Conservation (phyloP, 345 rosid genomes). For the Hibiscus mutabilis region DNA sequence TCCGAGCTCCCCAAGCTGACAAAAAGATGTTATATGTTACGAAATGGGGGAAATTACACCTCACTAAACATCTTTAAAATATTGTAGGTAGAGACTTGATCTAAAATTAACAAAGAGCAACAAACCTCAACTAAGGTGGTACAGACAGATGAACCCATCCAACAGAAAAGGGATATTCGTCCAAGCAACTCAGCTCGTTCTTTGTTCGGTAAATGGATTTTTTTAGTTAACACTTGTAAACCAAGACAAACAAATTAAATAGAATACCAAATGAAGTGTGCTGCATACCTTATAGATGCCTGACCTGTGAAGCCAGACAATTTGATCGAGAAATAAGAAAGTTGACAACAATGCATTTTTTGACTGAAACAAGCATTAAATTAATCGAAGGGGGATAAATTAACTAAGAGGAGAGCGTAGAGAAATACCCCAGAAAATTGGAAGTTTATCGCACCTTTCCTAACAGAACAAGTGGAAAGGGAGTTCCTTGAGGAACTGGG, state of each 20-base stretch:
- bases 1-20: conserved; percentile 77
- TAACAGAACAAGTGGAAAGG: conserved; percentile 74
- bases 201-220: conserved; percentile 51
- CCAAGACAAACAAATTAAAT: conserved; percentile 2
- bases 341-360: conserved; percentile 81
- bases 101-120: not conserved
- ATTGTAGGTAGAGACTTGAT: not conserved
- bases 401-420: not conserved
- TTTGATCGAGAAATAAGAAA: conserved; percentile 94
- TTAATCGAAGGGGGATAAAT: not conserved
- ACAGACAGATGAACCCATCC: conserved; percentile 89
- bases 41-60: not conserved
- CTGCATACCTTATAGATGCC: conserved; percentile 79
- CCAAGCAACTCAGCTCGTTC: conserved; percentile 71
- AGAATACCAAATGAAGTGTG: not conserved
- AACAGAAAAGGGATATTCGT: conserved; percentile 74
- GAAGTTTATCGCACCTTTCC: conserved; percentile 59
- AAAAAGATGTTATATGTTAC: not conserved
- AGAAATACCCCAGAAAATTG: conserved; percentile 4
- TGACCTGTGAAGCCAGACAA: conserved; percentile 90
- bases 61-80: not conserved
- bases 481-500: conserved; percentile 87
- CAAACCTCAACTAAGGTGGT: conserved; percentile 77
- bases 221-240: conserved; percentile 4
- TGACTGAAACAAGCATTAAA: conserved; percentile 47